Conservation (phyloP, 768 basidiomycete species). For the Hebeloma cylindrosporum region DNA sequence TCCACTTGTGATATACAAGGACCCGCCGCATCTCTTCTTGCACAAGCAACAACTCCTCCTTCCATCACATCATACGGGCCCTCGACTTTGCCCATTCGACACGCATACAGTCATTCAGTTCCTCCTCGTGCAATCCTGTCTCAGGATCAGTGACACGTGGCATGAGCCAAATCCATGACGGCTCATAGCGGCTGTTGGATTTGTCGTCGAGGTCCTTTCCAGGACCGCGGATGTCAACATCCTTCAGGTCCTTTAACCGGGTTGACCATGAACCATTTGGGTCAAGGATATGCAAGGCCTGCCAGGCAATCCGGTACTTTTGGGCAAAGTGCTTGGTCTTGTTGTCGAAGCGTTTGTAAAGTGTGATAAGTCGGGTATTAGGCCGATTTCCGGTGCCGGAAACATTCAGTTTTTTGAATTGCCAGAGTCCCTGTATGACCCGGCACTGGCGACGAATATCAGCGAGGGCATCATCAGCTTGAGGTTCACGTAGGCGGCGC, state of each 20-base stretch:
- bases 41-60: slow-evolving; percentile 10
- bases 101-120: slow-evolving; percentile 14
- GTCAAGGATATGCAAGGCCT: slow-evolving; percentile 12
- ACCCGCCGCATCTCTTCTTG: slow-evolving; percentile 11
- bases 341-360: slow-evolving; percentile 13
- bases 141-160: neutral
- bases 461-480: slow-evolving; percentile 22
- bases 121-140: slow-evolving; percentile 1
- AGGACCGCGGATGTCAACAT: slow-evolving; percentile 16
- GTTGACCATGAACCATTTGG: slow-evolving; percentile 17
- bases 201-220: slow-evolving; percentile 12
- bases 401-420: slow-evolving; percentile 25
- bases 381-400: slow-evolving; percentile 19
- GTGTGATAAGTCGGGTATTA: slow-evolving; percentile 18
- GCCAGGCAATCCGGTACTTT: slow-evolving; percentile 12
- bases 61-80: slow-evolving; percentile 8
- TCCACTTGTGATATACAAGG: slow-evolving; percentile 4
- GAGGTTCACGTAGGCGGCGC: slow-evolving; percentile 14
- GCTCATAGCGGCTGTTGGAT: slow-evolving; percentile 4
- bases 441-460: slow-evolving; percentile 18
- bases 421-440: slow-evolving; percentile 15
- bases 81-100: slow-evolving; percentile 12
- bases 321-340: slow-evolving; percentile 9
- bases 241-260: slow-evolving; percentile 4
- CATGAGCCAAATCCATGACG: slow-evolving; percentile 28